Base-by-base conservation (phyloP, 805 yeast species). In the Metschnikowia colocasiae region DNA sequence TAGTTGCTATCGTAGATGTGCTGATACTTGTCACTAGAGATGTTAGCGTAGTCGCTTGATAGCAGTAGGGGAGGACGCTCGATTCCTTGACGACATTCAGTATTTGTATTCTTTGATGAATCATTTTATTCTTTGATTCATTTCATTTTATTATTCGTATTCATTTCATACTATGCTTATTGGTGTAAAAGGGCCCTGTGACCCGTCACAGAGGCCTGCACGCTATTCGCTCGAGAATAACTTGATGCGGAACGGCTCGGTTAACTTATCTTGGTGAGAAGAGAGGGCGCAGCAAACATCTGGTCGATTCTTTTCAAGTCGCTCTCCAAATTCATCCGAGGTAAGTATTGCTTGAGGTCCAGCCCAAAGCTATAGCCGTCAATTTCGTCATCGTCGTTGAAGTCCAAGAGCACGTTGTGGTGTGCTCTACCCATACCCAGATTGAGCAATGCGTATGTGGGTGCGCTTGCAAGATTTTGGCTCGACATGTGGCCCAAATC, bases 291-390 rank as follows among this genome's bases (percentile, higher is more conserved):
- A 13, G 48, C 35, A 23, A 51, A 40, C 54, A 51, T 49, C 41
- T 43, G 52, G 36, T 53, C 57, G 22, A 51, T 51, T 43, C 50
- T 40, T 27, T 45, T 51, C 43, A 53, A 46, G 41, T 53, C 56
- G 18, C 49, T 46, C 48, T 51, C 56, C 40, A 53, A 46, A 47
- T 51, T 53, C 39, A 49, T 36, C 12, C 54, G 50, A 6, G 54
- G 53, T 33, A 41, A 29, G 40, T 48, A 51, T 43, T 27, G 46
- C 35, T 51, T 51, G 16, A 48, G 44, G 45, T 51, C 54, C 49
- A 41, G 54, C 51, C 50, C 51, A 31, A 51, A 44, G 37, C 27
- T 47, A 48, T 48, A 51, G 26, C 45, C 54, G 29, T 51, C 54
- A 19, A 53, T 47, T 6, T 46, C 50, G 18, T 46, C 46, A 30